A percentile compares a stretch with the other conserved stretches of the same genome.
Evolutionary conservation across 2,329 filamentous ascomycete species (phyloP).

Genomic region (Stagonosporopsis rhizophila): DNA sequence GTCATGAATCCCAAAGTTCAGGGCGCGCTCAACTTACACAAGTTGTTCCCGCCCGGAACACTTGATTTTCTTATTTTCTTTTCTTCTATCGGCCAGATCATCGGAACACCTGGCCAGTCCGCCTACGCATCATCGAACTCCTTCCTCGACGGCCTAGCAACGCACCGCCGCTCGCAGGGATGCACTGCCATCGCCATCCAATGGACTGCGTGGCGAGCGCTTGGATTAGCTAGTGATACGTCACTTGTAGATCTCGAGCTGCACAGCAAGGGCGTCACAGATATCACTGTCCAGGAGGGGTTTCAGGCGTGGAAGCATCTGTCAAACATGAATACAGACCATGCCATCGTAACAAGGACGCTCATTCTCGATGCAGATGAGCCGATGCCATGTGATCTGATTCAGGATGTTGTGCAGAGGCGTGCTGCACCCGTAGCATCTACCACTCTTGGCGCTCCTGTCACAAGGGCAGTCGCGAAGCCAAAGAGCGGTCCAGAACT

Average conservation of each 20-base stretch:
- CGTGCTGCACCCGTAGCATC: conserved; percentile 3
- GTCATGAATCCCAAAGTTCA: conserved; percentile 46
- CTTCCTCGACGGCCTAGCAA: conserved; percentile 40
- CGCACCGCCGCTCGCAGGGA: conserved; percentile 39
- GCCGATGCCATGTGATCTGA: conserved; percentile 23
- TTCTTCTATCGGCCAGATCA: conserved; percentile 35
- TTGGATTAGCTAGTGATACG: conserved; percentile 50
- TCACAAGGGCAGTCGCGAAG: not conserved
- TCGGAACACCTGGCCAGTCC: conserved; percentile 33
- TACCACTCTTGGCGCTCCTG: not conserved
- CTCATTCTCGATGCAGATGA: conserved; percentile 45
- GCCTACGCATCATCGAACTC: conserved; percentile 41
- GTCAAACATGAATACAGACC: conserved; percentile 45
- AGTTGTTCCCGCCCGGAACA: conserved; percentile 32
- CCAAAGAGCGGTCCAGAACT: conserved; percentile 36
- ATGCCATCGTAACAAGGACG: conserved; percentile 50
- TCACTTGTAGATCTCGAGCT: conserved; percentile 54
- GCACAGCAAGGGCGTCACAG: conserved; percentile 52
- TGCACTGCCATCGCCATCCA: conserved; percentile 54
- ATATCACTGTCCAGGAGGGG: conserved; percentile 51
- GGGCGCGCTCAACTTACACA: conserved; percentile 38
- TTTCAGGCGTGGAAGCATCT: conserved; percentile 54
- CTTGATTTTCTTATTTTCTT: conserved; percentile 41
- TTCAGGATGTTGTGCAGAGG: conserved; percentile 27
- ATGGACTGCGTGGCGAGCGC: conserved; percentile 53